phyloP scores from a whole-genome alignment of 1,284 basidiomycete genomes.

The Gomphus bonarii region DNA sequence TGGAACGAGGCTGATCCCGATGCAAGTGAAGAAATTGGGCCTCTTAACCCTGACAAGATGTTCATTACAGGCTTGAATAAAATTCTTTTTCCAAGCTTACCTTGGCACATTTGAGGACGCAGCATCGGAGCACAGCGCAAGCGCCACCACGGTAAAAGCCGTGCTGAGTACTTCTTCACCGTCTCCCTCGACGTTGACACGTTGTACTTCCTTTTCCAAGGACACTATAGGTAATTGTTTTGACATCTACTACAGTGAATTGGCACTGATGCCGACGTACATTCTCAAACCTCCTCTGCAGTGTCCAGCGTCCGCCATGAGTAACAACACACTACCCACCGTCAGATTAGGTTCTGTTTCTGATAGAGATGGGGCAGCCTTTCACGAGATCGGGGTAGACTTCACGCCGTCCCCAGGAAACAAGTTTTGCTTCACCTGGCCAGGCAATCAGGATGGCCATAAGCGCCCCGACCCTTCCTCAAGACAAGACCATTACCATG shows the following conservation, averaged over 20 bases:
- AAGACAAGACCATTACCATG: background rate
- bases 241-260: background rate
- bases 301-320: background rate
- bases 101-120: constrained; percentile 1
- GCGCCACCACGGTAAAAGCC: background rate
- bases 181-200: background rate
- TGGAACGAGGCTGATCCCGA: constrained; percentile 31
- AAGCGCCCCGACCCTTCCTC: background rate
- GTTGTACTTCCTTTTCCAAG: background rate
- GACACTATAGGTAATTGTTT: background rate
- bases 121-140: background rate
- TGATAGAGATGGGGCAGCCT: background rate
- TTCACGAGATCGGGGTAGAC: constrained; percentile 27
- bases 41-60: background rate
- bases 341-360: background rate
- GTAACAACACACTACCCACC: constrained; percentile 10
- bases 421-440: constrained; percentile 44
- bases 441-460: constrained; percentile 16
- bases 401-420: constrained; percentile 24
- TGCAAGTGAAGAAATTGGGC: background rate
- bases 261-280: background rate
- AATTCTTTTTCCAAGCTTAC: background rate
- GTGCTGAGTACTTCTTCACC: background rate
- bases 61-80: background rate
- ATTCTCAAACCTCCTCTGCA: background rate